phyloP scores from a whole-genome alignment of 495 filamentous ascomycete species.

The Hypoxylon subgilvum region DNA sequence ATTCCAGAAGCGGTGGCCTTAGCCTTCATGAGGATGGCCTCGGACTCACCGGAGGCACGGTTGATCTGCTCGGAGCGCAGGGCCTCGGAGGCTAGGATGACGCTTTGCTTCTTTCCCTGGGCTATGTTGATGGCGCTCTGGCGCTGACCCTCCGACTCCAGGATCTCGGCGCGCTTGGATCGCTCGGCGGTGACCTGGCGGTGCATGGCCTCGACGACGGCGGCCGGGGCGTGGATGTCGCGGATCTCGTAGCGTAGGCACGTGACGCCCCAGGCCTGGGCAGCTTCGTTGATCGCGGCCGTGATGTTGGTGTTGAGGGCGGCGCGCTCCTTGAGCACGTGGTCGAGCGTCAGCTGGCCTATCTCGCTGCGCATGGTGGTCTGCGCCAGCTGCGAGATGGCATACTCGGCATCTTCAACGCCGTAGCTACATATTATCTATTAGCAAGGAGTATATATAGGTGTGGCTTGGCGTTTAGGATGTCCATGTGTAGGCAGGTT shows the following conservation, averaged over 20 bases:
- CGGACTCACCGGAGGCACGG: slow-evolving; percentile 84
- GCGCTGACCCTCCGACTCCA: slow-evolving; percentile 93
- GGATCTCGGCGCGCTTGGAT: slow-evolving; percentile 94
- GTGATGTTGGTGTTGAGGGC: slow-evolving; percentile 97
- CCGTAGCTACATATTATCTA: slow-evolving; percentile 72
- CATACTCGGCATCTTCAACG: slow-evolving; percentile 98
- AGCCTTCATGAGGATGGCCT: slow-evolving; percentile 87
- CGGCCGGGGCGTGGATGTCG: slow-evolving; percentile 94
- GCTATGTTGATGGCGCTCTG: slow-evolving; percentile 98
- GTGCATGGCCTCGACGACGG: slow-evolving; percentile 96
- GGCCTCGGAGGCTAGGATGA: slow-evolving; percentile 96
- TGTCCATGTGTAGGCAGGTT: background rate
- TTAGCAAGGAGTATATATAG: no score
- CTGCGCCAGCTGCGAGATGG: slow-evolving; percentile 95
- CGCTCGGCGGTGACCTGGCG: slow-evolving; percentile 95
- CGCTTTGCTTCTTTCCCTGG: slow-evolving; percentile 92
- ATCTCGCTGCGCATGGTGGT: slow-evolving; percentile 99
- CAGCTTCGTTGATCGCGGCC: slow-evolving; percentile 95
- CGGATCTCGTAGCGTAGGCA: slow-evolving; percentile 97
- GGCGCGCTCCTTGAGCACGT: slow-evolving; percentile 94
- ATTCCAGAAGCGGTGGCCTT: slow-evolving; percentile 87
- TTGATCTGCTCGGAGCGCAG: slow-evolving; percentile 89
- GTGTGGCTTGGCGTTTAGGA: background rate
- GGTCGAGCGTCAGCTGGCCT: slow-evolving; percentile 92
- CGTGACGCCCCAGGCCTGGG: slow-evolving; percentile 93